Evolutionary conservation across 352 stramenopile species (phyloP).

Genomic region (Phytophthora ramorum): DNA sequence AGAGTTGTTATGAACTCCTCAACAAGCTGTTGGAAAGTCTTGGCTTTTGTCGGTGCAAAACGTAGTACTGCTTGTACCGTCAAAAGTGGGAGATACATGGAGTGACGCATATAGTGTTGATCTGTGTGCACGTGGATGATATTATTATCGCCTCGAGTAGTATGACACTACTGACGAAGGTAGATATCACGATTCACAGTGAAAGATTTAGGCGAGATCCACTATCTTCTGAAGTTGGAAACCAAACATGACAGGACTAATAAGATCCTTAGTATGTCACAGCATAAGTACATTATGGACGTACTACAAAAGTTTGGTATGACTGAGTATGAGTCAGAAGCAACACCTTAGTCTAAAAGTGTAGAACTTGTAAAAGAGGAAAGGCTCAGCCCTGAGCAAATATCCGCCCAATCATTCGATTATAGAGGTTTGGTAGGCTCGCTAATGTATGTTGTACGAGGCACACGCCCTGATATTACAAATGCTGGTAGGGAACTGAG

Average conservation of each 20-base stretch:
- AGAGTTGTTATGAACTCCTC: background rate
- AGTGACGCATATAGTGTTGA: too few relatives aligned
- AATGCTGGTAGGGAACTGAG: too few relatives aligned
- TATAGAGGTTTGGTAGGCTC: conserved; percentile 11
- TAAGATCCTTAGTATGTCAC: conserved; percentile 9
- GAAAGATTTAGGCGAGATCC: conserved; percentile 2
- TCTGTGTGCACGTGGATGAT: too few relatives aligned
- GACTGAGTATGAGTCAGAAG: background rate
- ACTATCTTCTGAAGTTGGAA: conserved; percentile 2
- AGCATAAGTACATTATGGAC: conserved; percentile 15
- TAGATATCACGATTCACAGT: conserved; percentile 10
- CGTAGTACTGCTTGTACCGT: background rate
- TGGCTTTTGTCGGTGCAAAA: conserved; percentile 18
- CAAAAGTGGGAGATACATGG: conserved; percentile 1
- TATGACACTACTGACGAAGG: conserved; percentile 6
- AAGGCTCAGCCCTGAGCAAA: conserved; percentile 8
- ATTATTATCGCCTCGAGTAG: background rate
- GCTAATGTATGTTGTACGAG: background rate
- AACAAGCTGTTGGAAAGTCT: conserved; percentile 13
- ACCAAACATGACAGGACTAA: background rate
- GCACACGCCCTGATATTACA: too few relatives aligned
- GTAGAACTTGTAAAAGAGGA: background rate
- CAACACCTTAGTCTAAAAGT: too few relatives aligned
- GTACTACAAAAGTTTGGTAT: conserved; percentile 12
- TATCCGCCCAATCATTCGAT: conserved; percentile 10